These are phyloP conservation scores for Penicillium sp. DNA, from an alignment of 2,329 filamentous ascomycete species.

Conservation along the genomic window DNA sequence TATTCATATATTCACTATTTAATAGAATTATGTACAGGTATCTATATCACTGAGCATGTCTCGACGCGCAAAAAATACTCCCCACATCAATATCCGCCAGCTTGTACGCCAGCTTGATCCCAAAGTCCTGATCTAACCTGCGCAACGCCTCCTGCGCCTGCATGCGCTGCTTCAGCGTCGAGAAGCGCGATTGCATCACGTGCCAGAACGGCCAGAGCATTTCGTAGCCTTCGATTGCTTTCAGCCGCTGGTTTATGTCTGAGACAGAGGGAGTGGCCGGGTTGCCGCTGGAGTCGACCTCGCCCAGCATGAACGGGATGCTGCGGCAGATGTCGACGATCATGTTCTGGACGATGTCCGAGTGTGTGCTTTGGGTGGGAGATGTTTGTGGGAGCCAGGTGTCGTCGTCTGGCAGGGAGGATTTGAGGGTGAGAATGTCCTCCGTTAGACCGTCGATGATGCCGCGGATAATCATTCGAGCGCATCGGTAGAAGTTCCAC, in stretches of 20 bases:
- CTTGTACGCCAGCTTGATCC: conserved; percentile 32
- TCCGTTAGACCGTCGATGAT: conserved; percentile 24
- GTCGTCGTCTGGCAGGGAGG: neutral
- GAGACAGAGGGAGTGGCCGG: conserved; percentile 19
- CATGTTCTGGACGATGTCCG: conserved; percentile 27
- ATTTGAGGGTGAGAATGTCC: neutral
- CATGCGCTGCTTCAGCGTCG: conserved; percentile 26
- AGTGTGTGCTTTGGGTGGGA: conserved; percentile 11
- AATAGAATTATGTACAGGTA: no score
- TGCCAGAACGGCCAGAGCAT: conserved; percentile 39
- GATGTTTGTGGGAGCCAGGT: neutral
- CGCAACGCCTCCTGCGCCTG: conserved; percentile 26
- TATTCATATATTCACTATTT: no score
- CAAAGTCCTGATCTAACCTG: conserved; percentile 28
- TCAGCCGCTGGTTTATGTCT: conserved; percentile 17
- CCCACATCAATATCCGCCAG: conserved; percentile 19
- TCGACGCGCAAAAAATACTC: neutral
- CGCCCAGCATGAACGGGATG: conserved; percentile 30
- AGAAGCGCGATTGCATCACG: conserved; percentile 28
- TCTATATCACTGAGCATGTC: no score
- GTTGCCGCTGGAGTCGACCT: conserved; percentile 28
- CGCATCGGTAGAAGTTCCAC: conserved; percentile 35
- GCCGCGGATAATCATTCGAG: conserved; percentile 30
- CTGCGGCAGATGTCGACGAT: conserved; percentile 33
- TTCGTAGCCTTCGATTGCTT: conserved; percentile 29